Percentiles rank a stretch among this genome's conserved stretches.
Evolutionary conservation across 257 asterid genomes (phyloP).

Genomic region (Thymus mandschuricus): DNA sequence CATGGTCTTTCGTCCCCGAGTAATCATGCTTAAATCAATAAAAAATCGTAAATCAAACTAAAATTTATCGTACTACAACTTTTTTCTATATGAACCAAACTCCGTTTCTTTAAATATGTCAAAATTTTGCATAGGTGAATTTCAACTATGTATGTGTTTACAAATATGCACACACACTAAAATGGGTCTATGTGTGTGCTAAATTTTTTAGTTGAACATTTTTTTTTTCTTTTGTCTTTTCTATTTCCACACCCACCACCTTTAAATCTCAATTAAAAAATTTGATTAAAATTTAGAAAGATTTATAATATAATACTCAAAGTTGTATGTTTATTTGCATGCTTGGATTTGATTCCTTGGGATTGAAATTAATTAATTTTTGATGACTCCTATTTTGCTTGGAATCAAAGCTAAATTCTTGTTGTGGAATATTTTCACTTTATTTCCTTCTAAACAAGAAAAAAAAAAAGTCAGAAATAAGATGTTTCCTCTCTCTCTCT

Average conservation of each 20-base stretch:
- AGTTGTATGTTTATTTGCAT: background rate
- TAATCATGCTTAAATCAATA: too few relatives aligned
- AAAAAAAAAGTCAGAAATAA: background rate
- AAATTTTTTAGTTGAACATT: background rate
- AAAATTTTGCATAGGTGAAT: constrained; percentile 2
- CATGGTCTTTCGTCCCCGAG: background rate
- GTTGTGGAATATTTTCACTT: constrained; percentile 30
- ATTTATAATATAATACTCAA: background rate
- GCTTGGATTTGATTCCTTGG: too few relatives aligned
- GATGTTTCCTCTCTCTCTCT: background rate
- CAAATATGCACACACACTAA: background rate
- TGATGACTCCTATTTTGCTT: constrained; percentile 24
- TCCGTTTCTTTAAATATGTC: background rate
- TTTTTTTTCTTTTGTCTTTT: background rate
- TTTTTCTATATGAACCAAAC: too few relatives aligned
- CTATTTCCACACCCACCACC: background rate
- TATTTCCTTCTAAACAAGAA: background rate
- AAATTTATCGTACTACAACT: too few relatives aligned
- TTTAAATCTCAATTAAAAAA: background rate
- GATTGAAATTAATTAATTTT: background rate
- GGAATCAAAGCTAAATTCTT: constrained; percentile 29
- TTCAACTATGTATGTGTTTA: constrained; percentile 14
- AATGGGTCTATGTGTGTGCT: background rate
- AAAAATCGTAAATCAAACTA: too few relatives aligned
- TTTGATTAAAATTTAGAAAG: background rate